Conservation (phyloP, 2,329 filamentous ascomycete genomes). For the Fusarium aywerte region DNA sequence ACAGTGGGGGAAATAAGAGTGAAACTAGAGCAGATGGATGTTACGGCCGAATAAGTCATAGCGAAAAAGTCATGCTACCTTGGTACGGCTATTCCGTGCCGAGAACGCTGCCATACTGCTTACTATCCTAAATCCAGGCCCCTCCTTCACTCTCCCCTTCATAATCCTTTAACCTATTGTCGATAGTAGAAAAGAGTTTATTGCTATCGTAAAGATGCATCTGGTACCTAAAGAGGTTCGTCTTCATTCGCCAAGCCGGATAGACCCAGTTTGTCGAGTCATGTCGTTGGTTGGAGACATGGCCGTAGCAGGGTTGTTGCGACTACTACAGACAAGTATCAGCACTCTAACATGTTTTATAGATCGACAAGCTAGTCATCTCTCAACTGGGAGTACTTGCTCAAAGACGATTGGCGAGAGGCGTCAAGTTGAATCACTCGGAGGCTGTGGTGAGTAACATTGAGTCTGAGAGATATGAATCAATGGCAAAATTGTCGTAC, state of each 20-base stretch:
- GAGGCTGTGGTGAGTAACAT: constrained; percentile 76
- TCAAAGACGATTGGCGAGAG: constrained; percentile 86
- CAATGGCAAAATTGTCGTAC: background rate
- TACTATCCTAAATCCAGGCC: background rate
- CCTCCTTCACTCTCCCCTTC: constrained; percentile 3
- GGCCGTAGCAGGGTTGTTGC: constrained; percentile 37
- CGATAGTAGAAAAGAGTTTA: background rate
- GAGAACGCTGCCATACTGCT: constrained; percentile 9
- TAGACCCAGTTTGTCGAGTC: constrained; percentile 20
- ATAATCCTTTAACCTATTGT: background rate
- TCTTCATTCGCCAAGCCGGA: constrained; percentile 29
- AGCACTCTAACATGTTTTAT: constrained; percentile 24
- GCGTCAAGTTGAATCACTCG: constrained; percentile 87
- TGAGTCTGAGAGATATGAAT: background rate
- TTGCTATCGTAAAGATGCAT: constrained; percentile 54
- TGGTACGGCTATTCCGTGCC: constrained; percentile 31
- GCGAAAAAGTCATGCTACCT: constrained; percentile 31
- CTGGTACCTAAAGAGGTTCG: constrained; percentile 61
- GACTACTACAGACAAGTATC: background rate
- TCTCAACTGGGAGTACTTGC: constrained; percentile 89
- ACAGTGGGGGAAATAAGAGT: constrained; percentile 20
- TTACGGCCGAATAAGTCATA: constrained; percentile 22
- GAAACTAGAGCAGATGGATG: constrained; percentile 3
- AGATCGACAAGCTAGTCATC: constrained; percentile 97
- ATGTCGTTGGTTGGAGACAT: constrained; percentile 22